A percentile compares a stretch with the other conserved stretches of the same genome.
These are phyloP conservation scores for Psidium guajava DNA, from an alignment of 345 rosid genomes.

Conservation along the genomic window DNA sequence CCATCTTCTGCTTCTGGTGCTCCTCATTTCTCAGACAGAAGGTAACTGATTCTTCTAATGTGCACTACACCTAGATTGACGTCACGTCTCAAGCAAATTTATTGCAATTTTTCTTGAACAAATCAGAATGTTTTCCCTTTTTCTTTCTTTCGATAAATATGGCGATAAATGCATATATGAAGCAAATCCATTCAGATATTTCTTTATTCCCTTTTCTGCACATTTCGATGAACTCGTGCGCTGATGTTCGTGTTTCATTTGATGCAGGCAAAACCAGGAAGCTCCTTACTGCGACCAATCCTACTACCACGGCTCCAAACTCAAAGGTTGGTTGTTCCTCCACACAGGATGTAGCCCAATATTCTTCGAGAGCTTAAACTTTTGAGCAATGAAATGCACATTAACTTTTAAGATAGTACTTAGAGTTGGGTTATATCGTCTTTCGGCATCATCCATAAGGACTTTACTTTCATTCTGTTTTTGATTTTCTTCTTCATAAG, in stretches of 20 bases:
- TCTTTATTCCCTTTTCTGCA: not conserved
- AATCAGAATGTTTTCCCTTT: not conserved
- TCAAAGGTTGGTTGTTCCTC: conserved; percentile 13
- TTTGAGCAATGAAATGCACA: not conserved
- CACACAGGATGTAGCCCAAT: not conserved
- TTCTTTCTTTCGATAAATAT: not conserved
- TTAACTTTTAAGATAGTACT: not conserved
- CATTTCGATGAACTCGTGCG: not conserved
- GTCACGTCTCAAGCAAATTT: not conserved
- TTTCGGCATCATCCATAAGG: not conserved
- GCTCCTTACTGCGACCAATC: conserved; percentile 8
- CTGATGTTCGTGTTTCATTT: not conserved
- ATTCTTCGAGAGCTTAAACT: not conserved
- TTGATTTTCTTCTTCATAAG: not conserved
- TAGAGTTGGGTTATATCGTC: not conserved
- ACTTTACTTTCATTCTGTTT: not conserved
- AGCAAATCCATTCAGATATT: not conserved
- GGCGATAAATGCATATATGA: not conserved
- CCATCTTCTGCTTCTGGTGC: conserved; percentile 9
- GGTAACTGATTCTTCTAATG: conserved; percentile 1
- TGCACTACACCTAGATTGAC: not conserved
- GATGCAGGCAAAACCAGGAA: conserved; percentile 23
- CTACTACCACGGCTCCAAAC: conserved; percentile 3
- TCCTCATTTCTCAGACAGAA: conserved; percentile 1
- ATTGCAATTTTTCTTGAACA: not conserved